Conservation (phyloP, 176 grass and related monocot genomes). For the Aechmea fasciata region DNA sequence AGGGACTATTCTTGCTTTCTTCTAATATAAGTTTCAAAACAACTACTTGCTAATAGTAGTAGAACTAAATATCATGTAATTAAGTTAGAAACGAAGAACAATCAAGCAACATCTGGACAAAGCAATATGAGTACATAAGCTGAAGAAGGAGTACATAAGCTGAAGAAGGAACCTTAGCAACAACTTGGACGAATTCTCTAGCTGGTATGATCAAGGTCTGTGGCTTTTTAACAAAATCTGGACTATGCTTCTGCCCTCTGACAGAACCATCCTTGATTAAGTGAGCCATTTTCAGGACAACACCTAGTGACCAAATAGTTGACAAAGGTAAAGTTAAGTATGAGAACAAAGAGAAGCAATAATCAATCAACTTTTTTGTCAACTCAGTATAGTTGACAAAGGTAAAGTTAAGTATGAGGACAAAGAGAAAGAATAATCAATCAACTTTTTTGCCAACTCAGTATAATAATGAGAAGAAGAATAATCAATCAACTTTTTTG, state of each 20-base stretch:
- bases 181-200: slow-evolving; percentile 73
- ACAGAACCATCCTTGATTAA: slow-evolving; percentile 53
- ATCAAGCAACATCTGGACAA: not conserved
- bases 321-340: not conserved
- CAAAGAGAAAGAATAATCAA: not conserved
- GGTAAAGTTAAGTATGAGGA: no score
- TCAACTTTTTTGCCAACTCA: not conserved
- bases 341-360: not conserved
- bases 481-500: not conserved
- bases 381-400: not conserved
- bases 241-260: slow-evolving; percentile 35
- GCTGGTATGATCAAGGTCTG: slow-evolving; percentile 80
- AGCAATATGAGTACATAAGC: slow-evolving; percentile 2
- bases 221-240: slow-evolving; percentile 53
- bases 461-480: not conserved
- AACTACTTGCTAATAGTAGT: no score
- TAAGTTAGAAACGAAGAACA: not conserved
- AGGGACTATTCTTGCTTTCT: no score
- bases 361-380: not conserved
- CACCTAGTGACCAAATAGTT: slow-evolving; percentile 34
- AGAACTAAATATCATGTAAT: no score
- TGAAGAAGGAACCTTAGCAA: slow-evolving; percentile 62
- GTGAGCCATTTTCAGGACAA: slow-evolving; percentile 96
- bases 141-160: slow-evolving; percentile 15
- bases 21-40: no score